A percentile compares a stretch with the other conserved stretches of the same genome.
Evolutionary conservation across 371 early-diverging fungal species (phyloP).

Genomic region (Mortierella sp.): DNA sequence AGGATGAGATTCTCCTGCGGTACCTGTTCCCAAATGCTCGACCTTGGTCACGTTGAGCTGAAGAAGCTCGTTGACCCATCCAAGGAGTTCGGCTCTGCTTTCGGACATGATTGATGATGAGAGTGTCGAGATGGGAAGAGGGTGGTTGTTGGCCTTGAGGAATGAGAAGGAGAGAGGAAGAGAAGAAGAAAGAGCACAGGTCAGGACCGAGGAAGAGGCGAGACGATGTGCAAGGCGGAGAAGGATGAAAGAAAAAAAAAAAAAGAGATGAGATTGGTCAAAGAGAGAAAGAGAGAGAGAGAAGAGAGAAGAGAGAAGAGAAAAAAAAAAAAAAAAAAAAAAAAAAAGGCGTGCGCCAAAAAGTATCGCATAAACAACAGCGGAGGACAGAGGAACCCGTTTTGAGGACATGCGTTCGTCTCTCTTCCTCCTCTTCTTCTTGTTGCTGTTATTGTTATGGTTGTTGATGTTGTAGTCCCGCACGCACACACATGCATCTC

Average conservation of each 20-base stretch:
- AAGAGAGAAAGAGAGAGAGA: slow-evolving; percentile 1
- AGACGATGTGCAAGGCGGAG: not conserved
- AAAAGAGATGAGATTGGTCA: slow-evolving; percentile 8
- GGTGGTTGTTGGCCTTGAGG: slow-evolving; percentile 10
- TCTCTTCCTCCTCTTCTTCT: too few species aligned
- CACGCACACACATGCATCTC: too few species aligned
- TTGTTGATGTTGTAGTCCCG: too few species aligned
- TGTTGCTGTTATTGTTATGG: not conserved
- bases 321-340: slow-evolving; percentile 1
- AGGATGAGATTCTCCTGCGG: slow-evolving; percentile 17
- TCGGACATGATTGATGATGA: slow-evolving; percentile 71
- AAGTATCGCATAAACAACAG: not conserved
- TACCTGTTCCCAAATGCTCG: slow-evolving; percentile 95
- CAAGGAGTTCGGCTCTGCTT: slow-evolving; percentile 88
- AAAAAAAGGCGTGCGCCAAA: not conserved
- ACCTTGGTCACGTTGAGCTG: slow-evolving; percentile 91
- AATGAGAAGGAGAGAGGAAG: not conserved
- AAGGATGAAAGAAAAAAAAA: not conserved
- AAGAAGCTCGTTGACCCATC: slow-evolving; percentile 93
- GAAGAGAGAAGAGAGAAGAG: slow-evolving; percentile 5
- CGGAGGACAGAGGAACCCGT: not conserved
- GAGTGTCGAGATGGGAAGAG: not conserved
- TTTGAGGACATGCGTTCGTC: too few species aligned
- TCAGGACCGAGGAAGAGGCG: too few species aligned
- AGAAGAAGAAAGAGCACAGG: too few species aligned